Percentiles rank a stretch among this genome's conserved stretches.
phyloP scores from a whole-genome alignment of 176 grass and related monocot genomes.

The Themeda triandra region DNA sequence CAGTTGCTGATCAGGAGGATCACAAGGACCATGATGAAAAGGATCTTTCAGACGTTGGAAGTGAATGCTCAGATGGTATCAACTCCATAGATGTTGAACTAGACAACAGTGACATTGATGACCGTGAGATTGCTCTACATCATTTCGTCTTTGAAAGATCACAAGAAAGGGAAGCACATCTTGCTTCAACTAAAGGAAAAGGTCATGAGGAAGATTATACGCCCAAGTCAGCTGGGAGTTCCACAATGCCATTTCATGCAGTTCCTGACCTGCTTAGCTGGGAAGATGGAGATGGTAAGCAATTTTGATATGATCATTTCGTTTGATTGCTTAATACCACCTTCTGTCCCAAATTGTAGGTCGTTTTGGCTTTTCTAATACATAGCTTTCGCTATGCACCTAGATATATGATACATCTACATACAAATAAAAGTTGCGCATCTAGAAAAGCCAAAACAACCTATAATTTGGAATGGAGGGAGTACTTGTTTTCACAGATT shows the following conservation, averaged over 20 bases:
- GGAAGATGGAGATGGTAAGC: conserved; percentile 64
- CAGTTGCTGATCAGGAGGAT: conserved; percentile 46
- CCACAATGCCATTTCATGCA: conserved; percentile 29
- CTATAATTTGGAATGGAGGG: neutral
- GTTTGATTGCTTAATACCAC: conserved; percentile 18
- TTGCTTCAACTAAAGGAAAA: conserved; percentile 49
- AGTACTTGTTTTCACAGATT: neutral
- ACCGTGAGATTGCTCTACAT: conserved; percentile 52
- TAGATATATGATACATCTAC: neutral
- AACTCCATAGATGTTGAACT: conserved; percentile 76
- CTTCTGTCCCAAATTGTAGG: neutral
- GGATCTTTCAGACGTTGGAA: conserved; percentile 50
- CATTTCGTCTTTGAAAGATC: conserved; percentile 55
- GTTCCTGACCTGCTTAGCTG: conserved; percentile 58
- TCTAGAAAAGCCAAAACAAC: neutral
- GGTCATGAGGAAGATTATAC: conserved; percentile 28
- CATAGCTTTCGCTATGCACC: neutral
- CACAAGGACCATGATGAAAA: conserved; percentile 28
- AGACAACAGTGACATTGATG: conserved; percentile 73
- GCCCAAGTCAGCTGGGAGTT: conserved; percentile 16
- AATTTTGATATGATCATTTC: conserved; percentile 23
- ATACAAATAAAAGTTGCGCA: neutral
- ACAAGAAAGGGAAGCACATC: conserved; percentile 43
- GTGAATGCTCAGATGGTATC: conserved; percentile 70
- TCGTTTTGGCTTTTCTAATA: neutral